Evolutionary conservation across 108 stramenopile genomes (phyloP), one percentile per base, ranked within the genome.

Genomic region (Fragilariopsis cylindrus): DNA sequence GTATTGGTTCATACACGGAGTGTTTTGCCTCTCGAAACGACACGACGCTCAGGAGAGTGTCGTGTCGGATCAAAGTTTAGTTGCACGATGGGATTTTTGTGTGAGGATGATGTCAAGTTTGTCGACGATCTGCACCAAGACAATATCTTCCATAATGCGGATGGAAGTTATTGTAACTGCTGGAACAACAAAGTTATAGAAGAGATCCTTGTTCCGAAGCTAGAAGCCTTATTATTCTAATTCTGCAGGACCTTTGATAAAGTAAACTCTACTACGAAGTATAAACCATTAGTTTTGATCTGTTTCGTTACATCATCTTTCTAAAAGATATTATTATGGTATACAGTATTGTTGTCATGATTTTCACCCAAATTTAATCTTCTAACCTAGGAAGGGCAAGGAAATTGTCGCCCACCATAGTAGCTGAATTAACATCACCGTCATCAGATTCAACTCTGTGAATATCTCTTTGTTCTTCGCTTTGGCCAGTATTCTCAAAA

Each of bases 131-230:
- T 55, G 55, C 68, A 79, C 43, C 48, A 48, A 19, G 19, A 72
- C 9, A 76, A 72, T 46, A 60, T 69, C 15, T 78, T 78, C 48
- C 54, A 67, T n/a, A 73, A 83, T 68, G 7, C 75, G 44, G 74
- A 83, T 82, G 75, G 89, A 65, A 65, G 76, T 49, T 85, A 76
- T 5, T 90, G 86, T 81, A 92, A 90, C 67, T 92, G 91, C 71
- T 92, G 77, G 77, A 72, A 39, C 41, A 78, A 78, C 30, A 43
- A 47, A 1, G 77, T 78, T 57, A 65, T 78, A 7, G 67, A 66
- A 0, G 62, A 72, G 6, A 63, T 48, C 43, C 67, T 78, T 67
- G 72, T 71, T 15, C 72, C 77, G 9, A 53, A 54, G 30, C 54
- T 77, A 41, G 54, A 62, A 55, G 3, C 57, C 7, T 68, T 68